Evolutionary conservation across 192 early-diverging fungal species (phyloP).

Genomic region (Thoreauomyces humboldtii): DNA sequence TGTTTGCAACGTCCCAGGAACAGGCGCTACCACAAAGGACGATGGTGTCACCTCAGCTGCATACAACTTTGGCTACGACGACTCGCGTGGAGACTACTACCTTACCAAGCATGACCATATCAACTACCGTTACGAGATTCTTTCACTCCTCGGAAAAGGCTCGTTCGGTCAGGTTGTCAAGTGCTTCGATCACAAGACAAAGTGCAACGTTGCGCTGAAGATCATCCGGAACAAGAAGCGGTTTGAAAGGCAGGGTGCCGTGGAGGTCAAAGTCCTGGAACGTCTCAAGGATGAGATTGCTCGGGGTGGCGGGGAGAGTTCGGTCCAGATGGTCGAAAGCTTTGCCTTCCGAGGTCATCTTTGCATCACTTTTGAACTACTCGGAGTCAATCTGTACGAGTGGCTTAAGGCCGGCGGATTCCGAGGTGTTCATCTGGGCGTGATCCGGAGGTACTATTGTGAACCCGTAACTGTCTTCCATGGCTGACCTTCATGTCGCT

Average conservation of each 20-base stretch:
- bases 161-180: slow-evolving; percentile 95
- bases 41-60: slow-evolving; percentile 4
- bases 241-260: slow-evolving; percentile 91
- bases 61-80: slow-evolving; percentile 63
- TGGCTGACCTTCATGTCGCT: neutral
- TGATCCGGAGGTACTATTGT: slow-evolving; percentile 55
- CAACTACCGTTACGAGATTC: slow-evolving; percentile 89
- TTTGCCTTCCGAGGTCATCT: slow-evolving; percentile 96
- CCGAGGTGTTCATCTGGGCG: slow-evolving; percentile 76
- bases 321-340: slow-evolving; percentile 83
- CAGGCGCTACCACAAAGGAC: slow-evolving; percentile 31
- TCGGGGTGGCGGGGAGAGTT: slow-evolving; percentile 18
- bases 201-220: slow-evolving; percentile 83
- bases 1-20: slow-evolving; percentile 54
- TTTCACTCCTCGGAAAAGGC: slow-evolving; percentile 88
- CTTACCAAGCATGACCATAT: slow-evolving; percentile 87
- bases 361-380: slow-evolving; percentile 91
- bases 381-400: slow-evolving; percentile 95
- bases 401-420: slow-evolving; percentile 93
- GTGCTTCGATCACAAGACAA: slow-evolving; percentile 91
- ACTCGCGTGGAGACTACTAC: slow-evolving; percentile 92
- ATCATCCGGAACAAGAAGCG: slow-evolving; percentile 95
- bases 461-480: neutral
- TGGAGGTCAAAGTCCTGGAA: slow-evolving; percentile 93
- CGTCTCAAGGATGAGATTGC: slow-evolving; percentile 64